Base-by-base conservation (phyloP, 148 eudicot genomes). In the Camellia granthamiana region DNA sequence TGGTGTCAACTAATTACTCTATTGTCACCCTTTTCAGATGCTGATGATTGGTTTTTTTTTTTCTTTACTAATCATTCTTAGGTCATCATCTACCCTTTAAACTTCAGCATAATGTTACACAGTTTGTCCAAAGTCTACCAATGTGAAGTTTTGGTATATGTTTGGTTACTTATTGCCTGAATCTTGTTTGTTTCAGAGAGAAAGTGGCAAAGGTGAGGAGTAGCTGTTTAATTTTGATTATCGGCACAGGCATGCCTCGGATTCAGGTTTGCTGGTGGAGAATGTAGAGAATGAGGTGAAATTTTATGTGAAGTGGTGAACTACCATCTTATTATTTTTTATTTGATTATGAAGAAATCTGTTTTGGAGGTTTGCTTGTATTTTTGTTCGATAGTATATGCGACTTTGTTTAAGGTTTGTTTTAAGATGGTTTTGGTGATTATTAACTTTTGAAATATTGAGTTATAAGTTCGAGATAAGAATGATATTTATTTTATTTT, bases 181-280 rank as follows among this genome's bases (percentile, higher is more conserved):
- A n/a, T 81, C 47, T 44, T 77, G 49, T 69, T 78, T 83, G 55
- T 82, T 85, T 76, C 91, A 91, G 95, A 91, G 81, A 89, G 89
- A 78, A 89, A 86, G 81, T 92, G 97, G 94, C 91, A 85, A 84
- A 88, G 97, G 86, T 92, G 88, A 90, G 73, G 75, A 30, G 18
- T 16, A 56, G 69, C 54, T 67, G 56, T 14, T 2, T 18, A 68
- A 47, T 69, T 78, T 69, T 78, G 60, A 69, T 58, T 59, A 1
- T 55, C 46, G 42, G 75, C 75, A 58, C 30, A 49, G 61, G 67
- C 60, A n/a, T 71, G 76, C 67, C 8, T 21, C 47, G 69, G 18
- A 54, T 60, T 59, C 59, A 46, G 19, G 72, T 69, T 78, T 78
- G 70, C 43, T 46, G 38, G 38, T 30, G 38, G 38, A 30, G 38